Evolutionary conservation across 768 basidiomycete genomes (phyloP), one percentile per base, ranked within the genome.

Genomic region (Leccinum aurantiacum): DNA sequence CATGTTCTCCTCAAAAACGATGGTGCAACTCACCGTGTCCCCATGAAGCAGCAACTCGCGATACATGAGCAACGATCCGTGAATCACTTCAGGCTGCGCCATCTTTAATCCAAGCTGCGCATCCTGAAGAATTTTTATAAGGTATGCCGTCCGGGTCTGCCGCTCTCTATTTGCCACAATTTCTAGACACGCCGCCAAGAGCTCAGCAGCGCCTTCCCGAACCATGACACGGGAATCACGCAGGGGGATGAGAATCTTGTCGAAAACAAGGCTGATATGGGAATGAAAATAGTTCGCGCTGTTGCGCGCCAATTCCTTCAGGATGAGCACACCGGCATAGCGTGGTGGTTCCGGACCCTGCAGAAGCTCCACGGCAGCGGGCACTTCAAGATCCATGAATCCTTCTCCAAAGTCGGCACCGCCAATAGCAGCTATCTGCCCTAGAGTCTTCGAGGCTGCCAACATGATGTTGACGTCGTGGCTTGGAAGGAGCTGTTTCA

Each of bases 381-480:
- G 91, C 7, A 96, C 90, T 70, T 97, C 93, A 60, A 83, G 88
- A 63, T 93, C 89, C 84, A 96, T 93, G 68, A 95, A 94, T 4
- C 85, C 81, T 68, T 95, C 93, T 61, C 91, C 92, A 67, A 95
- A 91, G 25, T 87, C 86, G 0, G 85, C 82, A 3, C 91, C 92
- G 22, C 91, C 91, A 27, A 92, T 87, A 59, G 88, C 83, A 33
- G 90, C 90, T 69, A 96, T 95, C 67, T 87, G 83, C 0, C 94
- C 94, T 29, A 95, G 82, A 0, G 92, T 93, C 72, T 94, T 91
- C n/a, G 95, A 93, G 1, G 94, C 93, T 9, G 90, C 85, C 37
- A 95, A 82, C 95, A 98, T 98, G 70, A 99, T 87, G 72, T 91
- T 90, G 68, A 93, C 85, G 72, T 98, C 96, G 55, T 87, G 83